Evolutionary conservation across 805 yeast genomes (phyloP).

Genomic region (Candida sanyiensis): DNA sequence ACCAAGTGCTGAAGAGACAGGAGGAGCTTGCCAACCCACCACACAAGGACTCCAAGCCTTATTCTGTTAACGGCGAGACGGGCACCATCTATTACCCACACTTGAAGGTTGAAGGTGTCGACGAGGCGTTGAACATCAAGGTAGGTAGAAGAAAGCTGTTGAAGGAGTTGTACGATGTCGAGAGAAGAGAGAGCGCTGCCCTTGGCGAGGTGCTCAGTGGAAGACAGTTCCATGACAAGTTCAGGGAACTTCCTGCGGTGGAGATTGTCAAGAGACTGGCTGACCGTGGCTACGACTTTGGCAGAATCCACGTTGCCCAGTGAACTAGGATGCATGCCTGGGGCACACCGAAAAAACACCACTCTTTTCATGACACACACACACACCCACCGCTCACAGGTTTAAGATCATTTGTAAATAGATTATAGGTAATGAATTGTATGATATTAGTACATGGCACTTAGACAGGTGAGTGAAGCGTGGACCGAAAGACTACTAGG

Average conservation of each 20-base stretch:
- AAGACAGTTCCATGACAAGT: slow-evolving; percentile 37
- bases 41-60: slow-evolving; percentile 32
- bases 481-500: too few relatives aligned
- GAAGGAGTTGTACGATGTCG: slow-evolving; percentile 47
- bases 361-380: not conserved
- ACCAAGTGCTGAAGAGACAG: slow-evolving; percentile 51
- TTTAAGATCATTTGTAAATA: slow-evolving; percentile 7
- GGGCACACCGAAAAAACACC: too few relatives aligned
- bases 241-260: slow-evolving; percentile 39
- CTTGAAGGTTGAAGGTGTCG: slow-evolving; percentile 29
- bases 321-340: too few relatives aligned
- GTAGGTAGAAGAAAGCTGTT: slow-evolving; percentile 65
- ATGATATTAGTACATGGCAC: slow-evolving; percentile 4
- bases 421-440: slow-evolving; percentile 12
- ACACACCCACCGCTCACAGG: not conserved
- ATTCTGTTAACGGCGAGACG: slow-evolving; percentile 28
- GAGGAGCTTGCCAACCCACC: slow-evolving; percentile 36
- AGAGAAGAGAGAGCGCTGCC: slow-evolving; percentile 36
- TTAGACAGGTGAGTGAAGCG: too few relatives aligned
- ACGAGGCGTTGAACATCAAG: slow-evolving; percentile 40
- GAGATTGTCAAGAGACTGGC: slow-evolving; percentile 47
- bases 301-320: slow-evolving; percentile 21
- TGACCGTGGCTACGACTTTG: slow-evolving; percentile 31
- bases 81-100: slow-evolving; percentile 47
- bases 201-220: slow-evolving; percentile 41